These are phyloP conservation scores for Laetiporus sulphureus DNA, from an alignment of 1,284 basidiomycete genomes.

Conservation along the genomic window DNA sequence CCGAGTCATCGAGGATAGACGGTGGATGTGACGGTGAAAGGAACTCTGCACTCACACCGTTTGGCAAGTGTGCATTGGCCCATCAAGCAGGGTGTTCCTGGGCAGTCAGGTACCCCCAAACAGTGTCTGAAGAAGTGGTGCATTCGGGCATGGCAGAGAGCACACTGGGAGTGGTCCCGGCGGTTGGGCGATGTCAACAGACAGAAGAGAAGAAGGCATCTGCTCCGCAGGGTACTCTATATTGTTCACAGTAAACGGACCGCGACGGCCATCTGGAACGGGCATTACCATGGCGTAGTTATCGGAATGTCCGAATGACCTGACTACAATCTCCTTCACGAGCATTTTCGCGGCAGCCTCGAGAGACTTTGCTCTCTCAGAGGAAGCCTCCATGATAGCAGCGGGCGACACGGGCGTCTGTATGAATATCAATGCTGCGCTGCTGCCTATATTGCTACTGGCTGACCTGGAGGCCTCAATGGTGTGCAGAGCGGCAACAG, in stretches of 20 bases:
- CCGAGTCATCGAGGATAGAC: conserved; percentile 38
- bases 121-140: conserved; percentile 48
- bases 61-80: conserved; percentile 40
- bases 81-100: conserved; percentile 55
- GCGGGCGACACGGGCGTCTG: conserved; percentile 77
- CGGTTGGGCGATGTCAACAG: no score
- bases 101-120: conserved; percentile 47
- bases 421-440: conserved; percentile 45
- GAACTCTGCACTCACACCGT: conserved; percentile 29
- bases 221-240: no score
- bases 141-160: conserved; percentile 78
- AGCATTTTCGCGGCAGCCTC: conserved; percentile 56
- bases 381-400: conserved; percentile 49
- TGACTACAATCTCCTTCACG: conserved; percentile 58
- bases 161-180: no score
- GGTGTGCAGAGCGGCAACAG: conserved; percentile 53
- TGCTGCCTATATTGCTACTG: conserved; percentile 37
- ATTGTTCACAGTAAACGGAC: no score
- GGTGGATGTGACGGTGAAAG: conserved; percentile 56
- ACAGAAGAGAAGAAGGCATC: no score
- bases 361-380: conserved; percentile 57
- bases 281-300: no score
- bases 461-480: conserved; percentile 49
- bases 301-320: no score
- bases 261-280: no score